Conservation (phyloP, 805 yeast species). For the Ogataea neopini region DNA sequence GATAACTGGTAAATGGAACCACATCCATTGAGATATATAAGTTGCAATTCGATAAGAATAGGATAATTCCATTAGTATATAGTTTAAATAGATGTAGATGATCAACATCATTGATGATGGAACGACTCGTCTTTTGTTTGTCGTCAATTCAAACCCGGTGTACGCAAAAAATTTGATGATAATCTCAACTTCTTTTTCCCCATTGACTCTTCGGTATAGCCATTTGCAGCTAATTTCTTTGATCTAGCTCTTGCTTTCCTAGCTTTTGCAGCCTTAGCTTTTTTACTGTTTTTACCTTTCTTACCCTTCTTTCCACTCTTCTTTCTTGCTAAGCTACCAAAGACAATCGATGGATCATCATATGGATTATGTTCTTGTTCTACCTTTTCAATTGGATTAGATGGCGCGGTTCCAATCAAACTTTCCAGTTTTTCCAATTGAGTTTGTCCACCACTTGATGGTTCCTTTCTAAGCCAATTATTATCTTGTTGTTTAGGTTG, state of each 20-base stretch:
- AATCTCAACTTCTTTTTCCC: conserved; percentile 21
- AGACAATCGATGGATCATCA: neutral
- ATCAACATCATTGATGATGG: too few species aligned
- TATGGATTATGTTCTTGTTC: neutral
- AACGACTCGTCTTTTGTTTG: too few species aligned
- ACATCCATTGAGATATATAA: too few species aligned
- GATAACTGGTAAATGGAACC: too few species aligned
- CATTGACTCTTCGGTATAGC: neutral
- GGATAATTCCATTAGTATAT: too few species aligned
- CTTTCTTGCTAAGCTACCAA: conserved; percentile 3
- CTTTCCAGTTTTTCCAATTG: conserved; percentile 5
- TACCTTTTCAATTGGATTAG: neutral
- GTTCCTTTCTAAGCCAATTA: neutral
- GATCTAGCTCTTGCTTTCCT: conserved; percentile 8
- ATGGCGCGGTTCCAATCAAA: neutral
- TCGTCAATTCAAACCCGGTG: conserved; percentile 5
- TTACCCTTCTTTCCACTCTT: conserved; percentile 1
- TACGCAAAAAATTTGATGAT: conserved; percentile 22
- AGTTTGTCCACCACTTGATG: neutral
- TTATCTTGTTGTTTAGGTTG: too few species aligned
- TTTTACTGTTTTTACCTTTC: conserved; percentile 1
- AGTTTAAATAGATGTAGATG: too few species aligned
- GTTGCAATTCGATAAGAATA: too few species aligned
- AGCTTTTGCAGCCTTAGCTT: conserved; percentile 8
- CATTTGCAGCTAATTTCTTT: conserved; percentile 2